Percentiles rank a stretch among this genome's conserved stretches.
Evolutionary conservation across 352 stramenopile genomes (phyloP).

Genomic region (Pythium scleroteichum): DNA sequence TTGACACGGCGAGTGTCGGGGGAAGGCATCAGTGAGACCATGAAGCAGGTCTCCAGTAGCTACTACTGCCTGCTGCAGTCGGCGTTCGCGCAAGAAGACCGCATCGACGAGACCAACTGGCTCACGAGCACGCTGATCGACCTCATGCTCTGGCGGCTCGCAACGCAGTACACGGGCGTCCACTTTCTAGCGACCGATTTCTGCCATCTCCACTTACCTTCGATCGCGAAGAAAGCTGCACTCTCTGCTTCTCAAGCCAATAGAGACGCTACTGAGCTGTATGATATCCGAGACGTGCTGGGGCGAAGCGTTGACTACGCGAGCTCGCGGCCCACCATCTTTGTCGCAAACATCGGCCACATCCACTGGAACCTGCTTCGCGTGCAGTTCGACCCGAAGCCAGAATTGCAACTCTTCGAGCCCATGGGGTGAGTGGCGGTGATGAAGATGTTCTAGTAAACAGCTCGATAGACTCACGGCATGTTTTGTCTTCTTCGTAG

Average conservation of each 20-base stretch:
- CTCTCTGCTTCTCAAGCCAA: background rate
- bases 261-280: conserved; percentile 9
- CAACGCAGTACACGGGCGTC: conserved; percentile 61
- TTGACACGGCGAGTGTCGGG: background rate
- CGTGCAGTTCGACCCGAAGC: conserved; percentile 62
- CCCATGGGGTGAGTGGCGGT: conserved; percentile 64
- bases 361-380: conserved; percentile 91
- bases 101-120: conserved; percentile 80
- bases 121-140: conserved; percentile 85
- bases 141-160: conserved; percentile 81
- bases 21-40: background rate
- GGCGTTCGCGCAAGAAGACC: conserved; percentile 57
- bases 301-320: conserved; percentile 65
- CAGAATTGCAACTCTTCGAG: conserved; percentile 87
- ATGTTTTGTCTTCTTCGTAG: conserved; percentile 15
- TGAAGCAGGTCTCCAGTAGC: conserved; percentile 7
- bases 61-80: conserved; percentile 44
- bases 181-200: conserved; percentile 89
- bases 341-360: conserved; percentile 75
- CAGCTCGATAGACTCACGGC: background rate
- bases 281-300: conserved; percentile 69
- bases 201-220: conserved; percentile 62
- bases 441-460: background rate
- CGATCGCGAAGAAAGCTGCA: conserved; percentile 16
- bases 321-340: conserved; percentile 63